Conservation (phyloP, 805 yeast species). For the Yarrowia hollandica region DNA sequence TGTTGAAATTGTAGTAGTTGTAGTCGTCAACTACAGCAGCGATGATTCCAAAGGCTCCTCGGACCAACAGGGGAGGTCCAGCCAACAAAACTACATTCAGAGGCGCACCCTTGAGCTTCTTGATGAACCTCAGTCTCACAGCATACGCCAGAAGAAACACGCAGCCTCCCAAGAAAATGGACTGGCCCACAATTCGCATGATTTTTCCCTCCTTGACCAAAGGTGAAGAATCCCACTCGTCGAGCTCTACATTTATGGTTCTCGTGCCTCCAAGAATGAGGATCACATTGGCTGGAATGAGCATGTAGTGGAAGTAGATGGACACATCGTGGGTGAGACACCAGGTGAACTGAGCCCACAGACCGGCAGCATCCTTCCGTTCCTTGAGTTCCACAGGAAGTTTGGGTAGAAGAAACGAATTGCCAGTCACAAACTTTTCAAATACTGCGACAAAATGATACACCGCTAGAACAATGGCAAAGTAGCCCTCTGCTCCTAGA, state of each 20-base stretch:
- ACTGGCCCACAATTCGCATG: slow-evolving; percentile 10
- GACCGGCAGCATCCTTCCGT: not conserved
- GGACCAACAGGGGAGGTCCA: not conserved
- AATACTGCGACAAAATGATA: slow-evolving; percentile 8
- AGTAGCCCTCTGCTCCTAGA: slow-evolving; percentile 16
- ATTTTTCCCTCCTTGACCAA: not conserved
- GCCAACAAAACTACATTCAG: not conserved
- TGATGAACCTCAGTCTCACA: not conserved
- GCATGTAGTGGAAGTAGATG: slow-evolving; percentile 17
- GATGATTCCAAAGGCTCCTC: slow-evolving; percentile 22
- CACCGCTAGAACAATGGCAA: not conserved
- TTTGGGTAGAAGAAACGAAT: not conserved
- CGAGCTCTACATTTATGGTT: not conserved
- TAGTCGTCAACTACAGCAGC: not conserved
- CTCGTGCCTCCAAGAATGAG: slow-evolving; percentile 8
- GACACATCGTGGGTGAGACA: not conserved
- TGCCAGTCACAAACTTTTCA: slow-evolving; percentile 4
- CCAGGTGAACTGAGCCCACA: not conserved
- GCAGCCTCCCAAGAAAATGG: slow-evolving; percentile 5
- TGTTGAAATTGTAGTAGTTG: slow-evolving; percentile 15
- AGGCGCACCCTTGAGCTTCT: slow-evolving; percentile 3
- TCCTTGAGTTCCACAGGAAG: not conserved
- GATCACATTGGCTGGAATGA: slow-evolving; percentile 16
- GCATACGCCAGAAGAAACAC: slow-evolving; percentile 8
- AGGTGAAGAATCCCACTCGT: slow-evolving; percentile 2